phyloP scores from a whole-genome alignment of 139 green algal species.

The Desmodesmus armatus region DNA sequence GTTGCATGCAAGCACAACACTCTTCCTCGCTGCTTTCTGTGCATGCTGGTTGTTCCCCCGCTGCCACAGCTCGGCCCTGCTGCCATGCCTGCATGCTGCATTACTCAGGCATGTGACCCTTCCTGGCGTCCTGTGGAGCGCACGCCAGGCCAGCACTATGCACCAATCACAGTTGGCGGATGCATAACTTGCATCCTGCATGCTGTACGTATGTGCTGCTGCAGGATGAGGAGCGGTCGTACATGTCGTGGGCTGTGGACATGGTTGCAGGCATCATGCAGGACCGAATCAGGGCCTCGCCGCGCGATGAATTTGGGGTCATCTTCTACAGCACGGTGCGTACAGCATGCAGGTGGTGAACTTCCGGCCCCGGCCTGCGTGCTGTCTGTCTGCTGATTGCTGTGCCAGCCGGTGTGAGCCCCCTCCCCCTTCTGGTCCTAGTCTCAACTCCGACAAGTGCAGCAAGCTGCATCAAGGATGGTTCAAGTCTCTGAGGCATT shows the following conservation, averaged over 20 bases:
- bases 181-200: background rate
- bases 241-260: slow-evolving; percentile 16
- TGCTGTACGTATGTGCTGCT: background rate
- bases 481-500: too few species aligned
- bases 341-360: too few species aligned
- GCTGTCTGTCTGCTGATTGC: too few species aligned
- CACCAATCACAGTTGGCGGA: background rate
- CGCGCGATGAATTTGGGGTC: slow-evolving; percentile 33
- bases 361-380: too few species aligned
- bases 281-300: background rate
- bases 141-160: too few species aligned
- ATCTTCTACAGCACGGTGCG: slow-evolving; percentile 40
- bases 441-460: too few species aligned
- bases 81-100: background rate
- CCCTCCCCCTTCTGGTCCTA: too few species aligned
- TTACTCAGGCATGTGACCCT: background rate
- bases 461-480: too few species aligned
- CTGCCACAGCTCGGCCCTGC: background rate
- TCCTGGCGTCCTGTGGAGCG: too few species aligned
- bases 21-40: background rate
- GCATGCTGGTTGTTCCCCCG: background rate
- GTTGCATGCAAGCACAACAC: too few species aligned
- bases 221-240: slow-evolving; percentile 6
- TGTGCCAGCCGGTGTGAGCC: too few species aligned
- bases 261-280: background rate